These are phyloP conservation scores for Haplosporangium gracile DNA, from an alignment of 192 early-diverging fungal genomes.

Conservation along the genomic window DNA sequence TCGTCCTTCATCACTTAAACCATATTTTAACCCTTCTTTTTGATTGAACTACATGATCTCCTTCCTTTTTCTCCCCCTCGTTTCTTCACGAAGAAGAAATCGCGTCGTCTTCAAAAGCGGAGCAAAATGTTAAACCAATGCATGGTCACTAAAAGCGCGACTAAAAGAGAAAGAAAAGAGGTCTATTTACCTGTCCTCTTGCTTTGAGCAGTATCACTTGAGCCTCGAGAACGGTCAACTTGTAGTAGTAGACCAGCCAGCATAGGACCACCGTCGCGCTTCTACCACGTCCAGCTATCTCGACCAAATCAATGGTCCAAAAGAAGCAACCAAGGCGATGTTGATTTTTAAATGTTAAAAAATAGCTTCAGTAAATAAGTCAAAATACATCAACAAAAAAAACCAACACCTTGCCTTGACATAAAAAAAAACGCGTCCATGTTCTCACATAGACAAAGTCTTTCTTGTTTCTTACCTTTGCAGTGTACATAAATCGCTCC, in stretches of 20 bases:
- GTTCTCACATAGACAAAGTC: neutral
- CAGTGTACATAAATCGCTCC: slow-evolving; percentile 58
- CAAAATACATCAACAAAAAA: neutral
- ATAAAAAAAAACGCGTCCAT: neutral
- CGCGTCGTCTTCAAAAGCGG: neutral
- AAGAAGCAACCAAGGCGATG: neutral
- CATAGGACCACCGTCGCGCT: slow-evolving; percentile 52
- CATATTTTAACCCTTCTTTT: neutral
- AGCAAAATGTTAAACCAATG: neutral
- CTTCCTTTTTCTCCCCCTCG: neutral
- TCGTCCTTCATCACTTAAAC: neutral
- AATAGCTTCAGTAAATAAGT: too few species aligned
- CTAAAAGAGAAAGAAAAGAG: neutral
- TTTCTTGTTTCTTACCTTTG: slow-evolving; percentile 48
- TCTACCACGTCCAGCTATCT: slow-evolving; percentile 48
- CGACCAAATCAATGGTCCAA: neutral
- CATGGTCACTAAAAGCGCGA: too few species aligned
- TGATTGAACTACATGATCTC: neutral
- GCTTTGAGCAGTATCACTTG: slow-evolving; percentile 41
- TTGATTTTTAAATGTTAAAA: too few species aligned
- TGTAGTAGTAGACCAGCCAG: slow-evolving; percentile 39
- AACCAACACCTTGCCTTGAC: neutral
- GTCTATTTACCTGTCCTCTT: slow-evolving; percentile 23
- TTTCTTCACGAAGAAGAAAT: neutral
- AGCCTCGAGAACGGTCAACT: slow-evolving; percentile 27